These are phyloP conservation scores for Aspergillus costaricaensis DNA, from an alignment of 2,329 filamentous ascomycete genomes.

Conservation along the genomic window DNA sequence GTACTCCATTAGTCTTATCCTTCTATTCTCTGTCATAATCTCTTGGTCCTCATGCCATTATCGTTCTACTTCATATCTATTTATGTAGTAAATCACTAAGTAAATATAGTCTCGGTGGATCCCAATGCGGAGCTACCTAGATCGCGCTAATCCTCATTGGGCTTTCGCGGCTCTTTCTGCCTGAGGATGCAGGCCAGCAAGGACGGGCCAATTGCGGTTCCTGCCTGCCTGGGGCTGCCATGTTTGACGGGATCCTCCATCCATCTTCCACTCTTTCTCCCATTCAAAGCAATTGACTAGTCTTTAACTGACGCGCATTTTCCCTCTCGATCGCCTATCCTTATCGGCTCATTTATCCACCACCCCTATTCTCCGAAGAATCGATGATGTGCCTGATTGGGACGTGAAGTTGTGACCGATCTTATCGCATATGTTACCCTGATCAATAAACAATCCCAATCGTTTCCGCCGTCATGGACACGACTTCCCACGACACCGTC, in stretches of 20 bases:
- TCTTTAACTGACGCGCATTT: not conserved
- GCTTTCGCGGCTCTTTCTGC: not conserved
- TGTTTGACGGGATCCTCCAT: not conserved
- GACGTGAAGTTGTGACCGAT: slow-evolving; percentile 1
- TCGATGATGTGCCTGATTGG: not conserved
- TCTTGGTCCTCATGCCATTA: too few relatives aligned
- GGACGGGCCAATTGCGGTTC: not conserved
- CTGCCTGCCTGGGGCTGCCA: not conserved
- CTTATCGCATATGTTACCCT: not conserved
- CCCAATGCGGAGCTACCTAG: not conserved
- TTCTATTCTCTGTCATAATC: too few relatives aligned
- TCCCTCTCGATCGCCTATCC: not conserved
- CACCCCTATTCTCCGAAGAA: not conserved
- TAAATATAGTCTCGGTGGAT: not conserved
- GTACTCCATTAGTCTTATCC: too few relatives aligned
- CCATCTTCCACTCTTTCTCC: not conserved
- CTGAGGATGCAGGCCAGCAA: not conserved
- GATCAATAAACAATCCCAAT: not conserved
- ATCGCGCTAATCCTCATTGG: not conserved
- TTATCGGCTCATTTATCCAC: not conserved
- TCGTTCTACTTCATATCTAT: too few relatives aligned
- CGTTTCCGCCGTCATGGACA: slow-evolving; percentile 34
- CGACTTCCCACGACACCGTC: slow-evolving; percentile 46
- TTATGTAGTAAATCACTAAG: too few relatives aligned
- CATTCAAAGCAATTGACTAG: too few relatives aligned